Evolutionary conservation across 2,329 filamentous ascomycete genomes (phyloP), one percentile per base, ranked within the genome.

Genomic region (Hysterium pulicare): DNA sequence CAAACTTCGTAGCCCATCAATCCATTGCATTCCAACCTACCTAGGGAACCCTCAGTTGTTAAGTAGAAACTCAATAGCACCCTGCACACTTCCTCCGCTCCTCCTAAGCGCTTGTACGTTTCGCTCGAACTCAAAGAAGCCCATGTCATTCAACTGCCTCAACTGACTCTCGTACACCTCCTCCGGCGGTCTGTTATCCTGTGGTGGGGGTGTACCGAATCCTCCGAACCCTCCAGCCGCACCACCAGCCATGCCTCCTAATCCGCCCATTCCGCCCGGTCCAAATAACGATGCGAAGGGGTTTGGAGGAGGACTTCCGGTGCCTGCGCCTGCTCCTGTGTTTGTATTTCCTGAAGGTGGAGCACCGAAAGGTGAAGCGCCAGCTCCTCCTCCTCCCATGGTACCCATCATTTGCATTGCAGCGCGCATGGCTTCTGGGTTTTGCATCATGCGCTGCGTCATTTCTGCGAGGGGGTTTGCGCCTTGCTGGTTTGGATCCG

Each of bases 81-180:
- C 93, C 65, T 97, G 90, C 31, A 97, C 93, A 64, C 87, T 96
- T 9, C 93, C 93, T 7, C 93, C 93, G 46, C 87, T 88, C 58
- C 91, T 80, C 66, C 91, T 79, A 59, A 98, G 71, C 4, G 93
- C 93, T 42, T 86, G 83, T 23, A 98, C 82, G 56, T 98, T 98
- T 54, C 87, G 75, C 40, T 98, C 91, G 61, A 97, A 98, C 62
- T 98, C 90, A 64, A 83, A 95, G 71, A 98, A 98, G 3, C 93
- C 93, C 93, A 98, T 98, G 53, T 97, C 93, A 66, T 98, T 98
- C 49, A 98, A 72, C 70, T 97, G 90, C 46, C 89, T 78, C 38
- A 98, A 74, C 69, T 98, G 91, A 23, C 87, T 83, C 3, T 87
- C 90, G 57, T 95, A 98, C 45, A 88, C 77, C 69, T 97, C 93